phyloP scores from a whole-genome alignment of 228 moss, liverwort and hornwort species.

The Sphagnum magellanicum region DNA sequence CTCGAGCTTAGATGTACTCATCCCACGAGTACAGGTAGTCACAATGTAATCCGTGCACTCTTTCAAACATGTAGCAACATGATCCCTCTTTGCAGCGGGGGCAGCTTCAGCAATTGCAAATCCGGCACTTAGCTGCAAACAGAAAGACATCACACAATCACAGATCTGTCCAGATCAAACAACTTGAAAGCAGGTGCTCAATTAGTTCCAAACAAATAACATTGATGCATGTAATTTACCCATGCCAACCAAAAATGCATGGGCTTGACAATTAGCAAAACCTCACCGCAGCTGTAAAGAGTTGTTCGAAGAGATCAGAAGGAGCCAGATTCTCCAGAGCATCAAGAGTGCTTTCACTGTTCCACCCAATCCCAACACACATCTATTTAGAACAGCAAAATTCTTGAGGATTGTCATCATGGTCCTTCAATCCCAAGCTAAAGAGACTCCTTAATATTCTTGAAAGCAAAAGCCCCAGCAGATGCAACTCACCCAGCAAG shows the following conservation, averaged over 20 bases:
- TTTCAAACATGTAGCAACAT: conserved; percentile 54
- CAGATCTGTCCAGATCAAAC: too few species aligned
- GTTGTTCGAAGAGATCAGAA: conserved; percentile 72
- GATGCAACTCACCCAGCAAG: conserved; percentile 60
- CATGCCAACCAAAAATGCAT: too few species aligned
- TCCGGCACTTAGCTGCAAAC: conserved; percentile 75
- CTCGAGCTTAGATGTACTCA: conserved; percentile 70
- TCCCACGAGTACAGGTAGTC: conserved; percentile 60
- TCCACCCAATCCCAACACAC: neutral
- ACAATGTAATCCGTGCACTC: conserved; percentile 73
- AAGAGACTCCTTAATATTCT: too few species aligned
- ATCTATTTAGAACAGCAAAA: neutral
- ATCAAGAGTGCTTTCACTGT: conserved; percentile 90
- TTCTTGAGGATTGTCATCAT: too few species aligned
- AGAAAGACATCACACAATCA: neutral
- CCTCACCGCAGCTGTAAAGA: conserved; percentile 73
- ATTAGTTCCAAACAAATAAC: too few species aligned
- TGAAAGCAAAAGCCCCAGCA: too few species aligned
- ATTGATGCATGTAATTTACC: too few species aligned
- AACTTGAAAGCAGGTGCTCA: too few species aligned
- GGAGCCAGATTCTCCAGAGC: conserved; percentile 66
- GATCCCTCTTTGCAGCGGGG: conserved; percentile 62
- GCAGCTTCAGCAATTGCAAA: conserved; percentile 80
- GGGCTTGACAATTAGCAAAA: neutral
- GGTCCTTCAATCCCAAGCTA: too few species aligned